Evolutionary conservation across 1,284 basidiomycete genomes (phyloP).

Genomic region (Puccinia triticina): DNA sequence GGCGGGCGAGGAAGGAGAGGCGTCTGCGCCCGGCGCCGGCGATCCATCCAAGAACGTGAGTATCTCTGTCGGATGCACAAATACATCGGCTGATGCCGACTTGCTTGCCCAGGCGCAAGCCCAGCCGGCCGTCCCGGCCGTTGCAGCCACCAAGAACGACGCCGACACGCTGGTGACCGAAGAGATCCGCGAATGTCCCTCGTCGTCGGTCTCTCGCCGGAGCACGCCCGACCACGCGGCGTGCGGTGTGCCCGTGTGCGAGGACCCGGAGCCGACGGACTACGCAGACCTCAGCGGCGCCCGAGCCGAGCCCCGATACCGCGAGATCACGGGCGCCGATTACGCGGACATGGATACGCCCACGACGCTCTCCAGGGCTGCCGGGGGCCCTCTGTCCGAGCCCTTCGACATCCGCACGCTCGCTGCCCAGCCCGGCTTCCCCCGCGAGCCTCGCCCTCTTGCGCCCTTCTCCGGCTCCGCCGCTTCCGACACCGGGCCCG

Average conservation of each 20-base stretch:
- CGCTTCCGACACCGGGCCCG: conserved; percentile 11
- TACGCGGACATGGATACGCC: conserved; percentile 9
- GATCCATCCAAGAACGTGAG: no score
- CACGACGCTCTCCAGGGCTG: neutral
- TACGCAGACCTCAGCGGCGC: conserved; percentile 14
- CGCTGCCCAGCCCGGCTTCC: neutral
- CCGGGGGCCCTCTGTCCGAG: neutral
- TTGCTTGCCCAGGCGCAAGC: no score
- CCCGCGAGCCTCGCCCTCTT: neutral
- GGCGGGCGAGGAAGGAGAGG: no score
- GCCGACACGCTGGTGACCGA: neutral
- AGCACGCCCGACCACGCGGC: conserved; percentile 1
- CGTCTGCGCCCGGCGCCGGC: no score
- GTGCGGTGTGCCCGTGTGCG: neutral
- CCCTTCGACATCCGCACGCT: neutral
- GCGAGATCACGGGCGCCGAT: conserved; percentile 15
- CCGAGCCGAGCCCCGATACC: no score
- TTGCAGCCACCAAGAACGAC: neutral
- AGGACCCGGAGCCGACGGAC: conserved; percentile 20
- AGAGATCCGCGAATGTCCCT: conserved; percentile 28
- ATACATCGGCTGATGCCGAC: neutral
- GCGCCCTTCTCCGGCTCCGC: neutral
- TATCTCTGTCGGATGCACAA: no score
- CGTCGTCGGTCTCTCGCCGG: neutral
- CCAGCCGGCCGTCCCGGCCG: neutral